Evolutionary conservation across 78 protist genomes (phyloP), one percentile per base, ranked within the genome.

Genomic region (Dictyostelium intermedium): DNA sequence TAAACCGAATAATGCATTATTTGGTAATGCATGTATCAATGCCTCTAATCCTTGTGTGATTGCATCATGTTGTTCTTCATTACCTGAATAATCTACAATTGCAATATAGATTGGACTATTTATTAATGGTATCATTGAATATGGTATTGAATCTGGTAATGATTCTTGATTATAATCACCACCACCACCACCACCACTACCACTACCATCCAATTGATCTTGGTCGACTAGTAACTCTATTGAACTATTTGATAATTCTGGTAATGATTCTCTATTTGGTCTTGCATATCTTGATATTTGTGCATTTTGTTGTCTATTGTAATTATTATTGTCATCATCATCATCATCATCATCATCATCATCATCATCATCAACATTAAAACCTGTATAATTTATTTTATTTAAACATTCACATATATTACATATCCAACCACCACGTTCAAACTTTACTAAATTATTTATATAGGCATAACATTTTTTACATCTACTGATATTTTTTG

Each of bases 91-190:
- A 87, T 87, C 93, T 2, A 87, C 69, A 0, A 87, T 35, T 20
- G 85, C 93, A 43, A 87, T 79, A 79, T 87, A 87, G 13, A 79
- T 87, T 43, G 93, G 93, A 43, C 45, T 87, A 66, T 63, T 50
- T 5, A 60, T 50, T 60, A 82, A 35, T 56, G 50, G 50, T 56
- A 30, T 30, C n/a, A 56, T 30, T n/a, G 70, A 50, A 16, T 16
- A 56, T n/a, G 47, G 80, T 41, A 87, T 23, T 76, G 50, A 25
- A 50, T 73, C 30, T 50, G 61, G 35, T 76, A 34, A 8, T 76
- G 61, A 27, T 27, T 30, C 23, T 56, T 56, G 66, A 56, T 1
- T 10, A 32, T 53, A 13, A 25, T 45, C 83, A 20, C 1, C 20
- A 10, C 8, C n/a, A n/a, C 9, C 23, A 32, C 34, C 13, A 25